Percentiles rank a stretch among this genome's conserved stretches.
These are phyloP conservation scores for Blastobotrys americana DNA, from an alignment of 805 yeast species.

Conservation along the genomic window DNA sequence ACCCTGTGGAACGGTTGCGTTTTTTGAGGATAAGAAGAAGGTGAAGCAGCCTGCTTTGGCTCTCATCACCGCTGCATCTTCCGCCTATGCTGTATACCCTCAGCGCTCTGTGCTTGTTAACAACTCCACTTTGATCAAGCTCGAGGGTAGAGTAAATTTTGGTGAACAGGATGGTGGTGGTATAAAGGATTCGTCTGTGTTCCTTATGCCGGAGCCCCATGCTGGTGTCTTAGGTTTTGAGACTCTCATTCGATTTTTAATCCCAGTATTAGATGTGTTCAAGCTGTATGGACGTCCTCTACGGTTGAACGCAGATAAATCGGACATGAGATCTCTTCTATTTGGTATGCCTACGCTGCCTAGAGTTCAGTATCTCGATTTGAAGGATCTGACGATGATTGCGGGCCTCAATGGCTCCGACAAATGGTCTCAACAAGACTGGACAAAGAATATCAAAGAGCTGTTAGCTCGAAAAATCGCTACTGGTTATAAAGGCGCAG, in stretches of 20 bases:
- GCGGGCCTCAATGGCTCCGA: conserved; percentile 32
- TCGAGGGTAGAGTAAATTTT: conserved; percentile 66
- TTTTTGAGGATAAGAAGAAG: conserved; percentile 75
- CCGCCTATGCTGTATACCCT: conserved; percentile 89
- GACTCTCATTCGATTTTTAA: conserved; percentile 71
- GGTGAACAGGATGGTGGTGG: conserved; percentile 25
- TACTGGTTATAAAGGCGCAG: conserved; percentile 40
- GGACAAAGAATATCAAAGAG: conserved; percentile 53
- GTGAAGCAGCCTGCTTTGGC: conserved; percentile 68
- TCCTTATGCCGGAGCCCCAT: conserved; percentile 77
- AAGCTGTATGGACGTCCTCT: conserved; percentile 75
- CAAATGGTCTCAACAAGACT: conserved; percentile 51
- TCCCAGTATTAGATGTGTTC: conserved; percentile 72
- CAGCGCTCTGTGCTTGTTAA: conserved; percentile 75
- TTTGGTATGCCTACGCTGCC: conserved; percentile 84
- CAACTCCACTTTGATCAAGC: conserved; percentile 77
- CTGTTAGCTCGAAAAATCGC: conserved; percentile 46
- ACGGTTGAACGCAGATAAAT: conserved; percentile 66
- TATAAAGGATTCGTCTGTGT: conserved; percentile 54
- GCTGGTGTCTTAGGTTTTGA: conserved; percentile 79
- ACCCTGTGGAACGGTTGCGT: conserved; percentile 60
- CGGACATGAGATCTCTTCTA: conserved; percentile 55
- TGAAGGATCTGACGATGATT: conserved; percentile 48
- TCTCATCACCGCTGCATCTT: conserved; percentile 56
- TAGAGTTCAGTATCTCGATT: conserved; percentile 60